Base-by-base conservation (phyloP, 441 rosid species). In the Flueggea neowawraea region DNA sequence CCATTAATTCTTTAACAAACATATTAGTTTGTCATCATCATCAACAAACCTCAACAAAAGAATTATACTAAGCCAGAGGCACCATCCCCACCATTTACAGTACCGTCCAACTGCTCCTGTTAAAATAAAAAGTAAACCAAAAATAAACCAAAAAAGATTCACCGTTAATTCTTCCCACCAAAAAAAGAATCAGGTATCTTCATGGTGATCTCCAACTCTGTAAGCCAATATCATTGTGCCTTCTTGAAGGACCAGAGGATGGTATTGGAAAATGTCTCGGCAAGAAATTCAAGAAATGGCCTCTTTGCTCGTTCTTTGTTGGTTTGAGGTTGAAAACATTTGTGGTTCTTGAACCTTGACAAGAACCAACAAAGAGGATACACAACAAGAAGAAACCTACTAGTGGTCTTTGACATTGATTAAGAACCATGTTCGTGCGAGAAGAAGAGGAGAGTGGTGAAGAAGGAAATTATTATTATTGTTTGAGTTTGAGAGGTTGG, bases 181-280 rank as follows among this genome's bases (percentile, higher is more conserved):
- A 12, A 6, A 10, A 6, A 36, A 15, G n/a, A 32, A 16, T 16
- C 3, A n/a, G 44, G 44, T 17, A 22, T 36, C 41, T 56, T 87
- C 77, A 89, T 11, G 96, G 95, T 58, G 92, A 87, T 71, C 78
- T 69, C 80, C 84, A 77, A 49, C 64, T 70, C 58, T 86, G 86
- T 55, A 84, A 70, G 78, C 96, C 96, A 69, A 89, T 80, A 58
- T 73, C 89, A 64, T 89, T 91, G 77, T 89, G 95, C 75, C 82
- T 89, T 74, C 91, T 75, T 62, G 98, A 92, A 62, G 98, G 98
- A 48, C 87, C 98, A 53, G 98, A 92, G 64, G 82, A 71, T 22
- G 98, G 98, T 44, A 92, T 77, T 0, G 91, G 98, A 1, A 88
- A 73, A 69, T 82, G 89, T 67, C 83, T 86, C 11, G 95, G 97